These are phyloP conservation scores for Neotropicomus parvogracilis DNA, from an alignment of 1,284 basidiomycete genomes.

Conservation along the genomic window DNA sequence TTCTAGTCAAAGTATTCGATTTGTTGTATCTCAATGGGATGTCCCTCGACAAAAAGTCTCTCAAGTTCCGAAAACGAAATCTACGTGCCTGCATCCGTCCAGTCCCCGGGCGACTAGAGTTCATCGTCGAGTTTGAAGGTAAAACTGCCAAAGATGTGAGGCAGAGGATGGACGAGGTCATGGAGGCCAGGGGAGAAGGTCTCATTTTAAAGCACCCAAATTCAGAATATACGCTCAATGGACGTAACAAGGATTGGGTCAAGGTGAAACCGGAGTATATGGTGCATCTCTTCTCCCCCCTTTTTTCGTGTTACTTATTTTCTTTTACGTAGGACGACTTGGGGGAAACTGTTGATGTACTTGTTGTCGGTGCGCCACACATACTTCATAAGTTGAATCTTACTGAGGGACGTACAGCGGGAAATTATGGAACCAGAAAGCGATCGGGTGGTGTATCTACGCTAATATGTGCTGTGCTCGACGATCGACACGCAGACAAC, in stretches of 20 bases:
- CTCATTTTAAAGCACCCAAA: constrained; percentile 85
- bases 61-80: constrained; percentile 68
- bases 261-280: constrained; percentile 95
- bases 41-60: constrained; percentile 61
- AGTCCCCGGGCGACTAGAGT: constrained; percentile 77
- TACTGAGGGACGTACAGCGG: constrained; percentile 41
- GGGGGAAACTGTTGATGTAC: constrained; percentile 84
- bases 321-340: constrained; percentile 64
- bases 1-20: constrained; percentile 90
- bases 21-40: constrained; percentile 81
- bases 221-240: constrained; percentile 78
- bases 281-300: constrained; percentile 41
- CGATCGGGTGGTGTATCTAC: constrained; percentile 79
- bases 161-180: constrained; percentile 72
- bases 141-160: constrained; percentile 78
- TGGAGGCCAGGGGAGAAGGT: constrained; percentile 84
- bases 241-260: constrained; percentile 86
- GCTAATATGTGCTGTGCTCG: constrained; percentile 72
- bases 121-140: constrained; percentile 67
- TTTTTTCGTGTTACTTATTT: not conserved
- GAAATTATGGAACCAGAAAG: constrained; percentile 69
- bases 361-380: constrained; percentile 71
- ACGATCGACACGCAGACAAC: constrained; percentile 57
- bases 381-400: not conserved
- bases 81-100: constrained; percentile 58